Evolutionary conservation across 768 basidiomycete genomes (phyloP).

Genomic region (Kwoniella botswanensis): DNA sequence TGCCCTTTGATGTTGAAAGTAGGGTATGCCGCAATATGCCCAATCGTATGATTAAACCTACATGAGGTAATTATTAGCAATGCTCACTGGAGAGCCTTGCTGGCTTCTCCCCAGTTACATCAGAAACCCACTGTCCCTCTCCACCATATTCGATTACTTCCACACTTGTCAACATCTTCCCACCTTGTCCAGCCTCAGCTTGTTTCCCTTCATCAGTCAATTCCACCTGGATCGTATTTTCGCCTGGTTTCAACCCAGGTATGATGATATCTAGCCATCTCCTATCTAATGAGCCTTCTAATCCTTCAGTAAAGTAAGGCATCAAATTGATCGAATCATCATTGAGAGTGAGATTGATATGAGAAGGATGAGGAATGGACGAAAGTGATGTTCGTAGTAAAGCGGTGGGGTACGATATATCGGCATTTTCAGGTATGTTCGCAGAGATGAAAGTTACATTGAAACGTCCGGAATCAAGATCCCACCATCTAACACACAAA

Average conservation of each 20-base stretch:
- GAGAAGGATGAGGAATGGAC: constrained; percentile 46
- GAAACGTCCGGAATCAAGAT: constrained; percentile 36
- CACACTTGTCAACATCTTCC: constrained; percentile 54
- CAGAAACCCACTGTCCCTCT: constrained; percentile 31
- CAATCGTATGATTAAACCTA: constrained; percentile 45
- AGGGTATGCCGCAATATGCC: constrained; percentile 51
- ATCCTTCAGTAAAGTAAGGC: constrained; percentile 25
- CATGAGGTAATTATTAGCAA: neutral
- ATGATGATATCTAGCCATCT: constrained; percentile 50
- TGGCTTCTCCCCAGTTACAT: neutral
- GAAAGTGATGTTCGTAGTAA: constrained; percentile 51
- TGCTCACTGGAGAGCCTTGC: neutral
- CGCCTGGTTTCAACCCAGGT: constrained; percentile 27
- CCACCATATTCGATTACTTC: constrained; percentile 54
- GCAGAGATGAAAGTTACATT: constrained; percentile 38
- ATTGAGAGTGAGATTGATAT: constrained; percentile 41
- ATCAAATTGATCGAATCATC: constrained; percentile 26
- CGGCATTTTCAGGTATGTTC: neutral
- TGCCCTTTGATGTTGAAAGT: constrained; percentile 46
- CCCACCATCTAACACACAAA: constrained; percentile 42
- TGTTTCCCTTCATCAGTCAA: constrained; percentile 36
- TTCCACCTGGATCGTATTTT: constrained; percentile 26
- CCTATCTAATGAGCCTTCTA: constrained; percentile 45
- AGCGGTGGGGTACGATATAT: constrained; percentile 41
- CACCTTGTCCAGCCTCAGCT: constrained; percentile 44